phyloP scores from a whole-genome alignment of 495 filamentous ascomycete genomes.

The Penicillium psychrofluorescens region DNA sequence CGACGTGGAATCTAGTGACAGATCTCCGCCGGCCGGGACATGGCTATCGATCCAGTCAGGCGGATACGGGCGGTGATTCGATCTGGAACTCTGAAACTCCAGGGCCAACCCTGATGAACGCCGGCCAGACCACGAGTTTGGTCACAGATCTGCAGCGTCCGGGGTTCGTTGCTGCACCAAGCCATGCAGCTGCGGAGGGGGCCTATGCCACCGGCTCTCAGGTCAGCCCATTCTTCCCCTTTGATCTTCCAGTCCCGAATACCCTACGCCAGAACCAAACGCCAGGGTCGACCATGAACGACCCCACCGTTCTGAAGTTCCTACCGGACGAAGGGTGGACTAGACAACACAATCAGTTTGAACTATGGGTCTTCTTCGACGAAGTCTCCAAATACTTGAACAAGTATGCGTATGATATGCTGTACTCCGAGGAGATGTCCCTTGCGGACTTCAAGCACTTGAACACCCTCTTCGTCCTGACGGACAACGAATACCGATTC shows the following conservation, averaged over 20 bases:
- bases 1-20: background rate
- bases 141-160: too few species aligned
- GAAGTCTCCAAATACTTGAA: slow-evolving; percentile 11
- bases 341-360: background rate
- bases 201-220: too few species aligned
- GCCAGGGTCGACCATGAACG: too few species aligned
- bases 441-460: slow-evolving; percentile 4
- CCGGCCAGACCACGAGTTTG: too few species aligned
- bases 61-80: background rate
- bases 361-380: slow-evolving; percentile 2
- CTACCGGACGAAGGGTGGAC: too few species aligned
- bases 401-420: background rate
- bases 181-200: too few species aligned
- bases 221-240: too few species aligned
- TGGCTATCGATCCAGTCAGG: background rate
- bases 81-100: background rate
- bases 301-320: too few species aligned
- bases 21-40: background rate
- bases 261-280: too few species aligned
- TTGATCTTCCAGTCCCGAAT: too few species aligned
- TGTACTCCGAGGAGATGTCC: background rate
- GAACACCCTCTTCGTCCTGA: slow-evolving; percentile 40
- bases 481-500: slow-evolving; percentile 42
- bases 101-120: too few species aligned
- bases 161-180: too few species aligned